Conservation (phyloP, 331 rosid species). For the Prunus yedoensis region DNA sequence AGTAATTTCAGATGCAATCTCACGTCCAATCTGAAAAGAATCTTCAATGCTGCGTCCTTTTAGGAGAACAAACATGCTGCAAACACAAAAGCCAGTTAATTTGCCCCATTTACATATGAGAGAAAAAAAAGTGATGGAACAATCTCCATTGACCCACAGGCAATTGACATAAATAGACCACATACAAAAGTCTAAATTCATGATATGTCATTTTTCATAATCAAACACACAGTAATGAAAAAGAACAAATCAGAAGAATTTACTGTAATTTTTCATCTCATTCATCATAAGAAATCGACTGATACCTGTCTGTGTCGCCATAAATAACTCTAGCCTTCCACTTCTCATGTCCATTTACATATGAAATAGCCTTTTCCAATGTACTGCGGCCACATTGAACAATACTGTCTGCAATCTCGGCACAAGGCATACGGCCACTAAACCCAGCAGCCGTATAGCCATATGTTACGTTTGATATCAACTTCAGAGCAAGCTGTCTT, state of each 20-base stretch:
- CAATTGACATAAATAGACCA: background rate
- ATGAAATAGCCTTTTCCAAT: slow-evolving; percentile 78
- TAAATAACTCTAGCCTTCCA: slow-evolving; percentile 92
- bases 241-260: too few species aligned
- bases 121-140: slow-evolving; percentile 1
- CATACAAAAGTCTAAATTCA: background rate
- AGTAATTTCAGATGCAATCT: slow-evolving; percentile 81
- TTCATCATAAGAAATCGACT: background rate
- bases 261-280: background rate
- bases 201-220: background rate
- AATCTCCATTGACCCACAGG: background rate
- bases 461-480: slow-evolving; percentile 90
- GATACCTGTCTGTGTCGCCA: slow-evolving; percentile 96
- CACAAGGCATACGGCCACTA: slow-evolving; percentile 99
- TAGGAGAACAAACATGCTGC: slow-evolving; percentile 97
- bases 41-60: slow-evolving; percentile 76
- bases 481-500: slow-evolving; percentile 94
- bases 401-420: slow-evolving; percentile 95
- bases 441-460: slow-evolving; percentile 99
- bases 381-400: slow-evolving; percentile 94
- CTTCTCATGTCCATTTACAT: slow-evolving; percentile 72
- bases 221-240: background rate
- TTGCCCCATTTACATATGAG: slow-evolving; percentile 17
- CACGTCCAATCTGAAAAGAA: slow-evolving; percentile 75
- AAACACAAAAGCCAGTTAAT: slow-evolving; percentile 25